Percentiles rank a stretch among this genome's conserved stretches.
phyloP scores from a whole-genome alignment of 208 protist species.

The Acanthamoeba healyi region DNA sequence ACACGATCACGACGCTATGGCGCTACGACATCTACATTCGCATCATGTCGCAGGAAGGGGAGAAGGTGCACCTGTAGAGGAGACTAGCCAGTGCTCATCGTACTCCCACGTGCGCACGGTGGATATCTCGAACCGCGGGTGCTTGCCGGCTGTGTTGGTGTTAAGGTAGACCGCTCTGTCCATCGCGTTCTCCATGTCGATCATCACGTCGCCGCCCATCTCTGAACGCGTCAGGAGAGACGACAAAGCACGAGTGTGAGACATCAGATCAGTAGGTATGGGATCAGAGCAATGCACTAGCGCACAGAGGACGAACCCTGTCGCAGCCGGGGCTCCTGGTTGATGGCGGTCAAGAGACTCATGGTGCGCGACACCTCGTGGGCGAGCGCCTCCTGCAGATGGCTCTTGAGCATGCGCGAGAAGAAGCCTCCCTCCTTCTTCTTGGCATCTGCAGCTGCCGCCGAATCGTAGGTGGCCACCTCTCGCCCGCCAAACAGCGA shows the following conservation, averaged over 20 bases:
- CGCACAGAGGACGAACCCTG: not conserved
- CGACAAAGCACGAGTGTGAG: not conserved
- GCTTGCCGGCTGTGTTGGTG: not conserved
- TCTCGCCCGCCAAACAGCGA: conserved; percentile 54
- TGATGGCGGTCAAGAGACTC: conserved; percentile 11
- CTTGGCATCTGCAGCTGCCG: not conserved
- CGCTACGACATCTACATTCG: no score
- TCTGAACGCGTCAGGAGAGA: not conserved
- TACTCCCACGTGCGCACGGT: conserved; percentile 51
- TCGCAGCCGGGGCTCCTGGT: not conserved
- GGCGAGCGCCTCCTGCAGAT: not conserved
- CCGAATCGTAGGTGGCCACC: conserved; percentile 12
- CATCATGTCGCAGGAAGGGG: no score
- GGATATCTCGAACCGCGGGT: conserved; percentile 33
- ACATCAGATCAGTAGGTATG: not conserved
- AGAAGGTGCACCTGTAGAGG: conserved; percentile 1
- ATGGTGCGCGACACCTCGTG: conserved; percentile 45
- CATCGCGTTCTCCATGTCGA: conserved; percentile 46
- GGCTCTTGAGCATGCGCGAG: conserved; percentile 19
- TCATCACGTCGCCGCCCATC: conserved; percentile 23
- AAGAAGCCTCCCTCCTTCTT: conserved; percentile 55
- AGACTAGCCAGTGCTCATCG: conserved; percentile 42
- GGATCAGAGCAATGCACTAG: not conserved
- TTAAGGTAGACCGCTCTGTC: conserved; percentile 15
- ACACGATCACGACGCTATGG: not conserved